Evolutionary conservation across 108 stramenopile genomes (phyloP).

Genomic region (Skeletonema grethae): DNA sequence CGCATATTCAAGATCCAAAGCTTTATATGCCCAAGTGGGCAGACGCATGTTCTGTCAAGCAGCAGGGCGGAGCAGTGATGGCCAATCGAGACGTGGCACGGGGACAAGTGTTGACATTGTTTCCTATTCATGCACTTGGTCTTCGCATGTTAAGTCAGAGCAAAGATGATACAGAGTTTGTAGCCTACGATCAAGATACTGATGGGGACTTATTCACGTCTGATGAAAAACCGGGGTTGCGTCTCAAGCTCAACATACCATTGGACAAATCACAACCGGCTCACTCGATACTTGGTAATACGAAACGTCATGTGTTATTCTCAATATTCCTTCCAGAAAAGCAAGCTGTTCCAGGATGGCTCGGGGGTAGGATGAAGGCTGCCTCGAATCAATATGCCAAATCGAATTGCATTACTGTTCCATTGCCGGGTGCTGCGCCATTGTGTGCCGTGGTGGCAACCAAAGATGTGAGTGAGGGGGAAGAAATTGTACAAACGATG

Average conservation of each 20-base stretch:
- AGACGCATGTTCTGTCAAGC: constrained; percentile 13
- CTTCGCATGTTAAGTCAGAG: not conserved
- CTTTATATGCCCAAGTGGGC: constrained; percentile 39
- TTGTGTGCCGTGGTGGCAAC: constrained; percentile 48
- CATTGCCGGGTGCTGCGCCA: constrained; percentile 44
- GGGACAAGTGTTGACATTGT: constrained; percentile 39
- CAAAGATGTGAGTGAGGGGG: constrained; percentile 34
- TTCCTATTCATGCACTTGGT: constrained; percentile 45
- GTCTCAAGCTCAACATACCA: constrained; percentile 29
- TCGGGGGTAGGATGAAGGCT: constrained; percentile 33
- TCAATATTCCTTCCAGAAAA: constrained; percentile 33
- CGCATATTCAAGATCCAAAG: constrained; percentile 41
- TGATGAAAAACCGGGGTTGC: constrained; percentile 1
- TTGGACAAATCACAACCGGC: constrained; percentile 29
- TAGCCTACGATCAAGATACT: constrained; percentile 21
- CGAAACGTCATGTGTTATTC: constrained; percentile 25
- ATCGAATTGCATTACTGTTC: constrained; percentile 37
- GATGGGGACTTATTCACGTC: constrained; percentile 27
- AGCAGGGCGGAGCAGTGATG: not conserved
- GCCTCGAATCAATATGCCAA: not conserved
- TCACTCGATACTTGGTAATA: not conserved
- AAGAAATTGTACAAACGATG: constrained; percentile 13
- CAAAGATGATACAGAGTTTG: constrained; percentile 20
- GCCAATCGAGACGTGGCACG: constrained; percentile 10
- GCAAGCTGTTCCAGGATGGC: constrained; percentile 34